A percentile compares a stretch with the other conserved stretches of the same genome.
These are phyloP conservation scores for Stephania yunnanensis DNA, from an alignment of 164 flowering plant genomes.

Conservation along the genomic window DNA sequence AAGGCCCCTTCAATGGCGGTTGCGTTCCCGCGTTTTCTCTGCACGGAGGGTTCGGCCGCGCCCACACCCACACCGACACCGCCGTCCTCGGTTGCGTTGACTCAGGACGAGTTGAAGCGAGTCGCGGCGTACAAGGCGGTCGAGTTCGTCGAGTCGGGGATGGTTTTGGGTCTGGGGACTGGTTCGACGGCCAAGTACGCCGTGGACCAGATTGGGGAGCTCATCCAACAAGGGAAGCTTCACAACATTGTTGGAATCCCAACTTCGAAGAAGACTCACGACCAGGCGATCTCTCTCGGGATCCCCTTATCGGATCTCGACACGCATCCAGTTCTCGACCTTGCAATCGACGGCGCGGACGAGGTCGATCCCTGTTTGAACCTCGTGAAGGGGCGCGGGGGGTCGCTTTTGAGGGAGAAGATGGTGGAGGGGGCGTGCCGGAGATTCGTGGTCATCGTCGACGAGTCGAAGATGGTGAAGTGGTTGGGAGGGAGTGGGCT, in stretches of 20 bases:
- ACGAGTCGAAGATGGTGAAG: slow-evolving; percentile 64
- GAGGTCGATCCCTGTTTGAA: slow-evolving; percentile 82
- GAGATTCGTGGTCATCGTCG: slow-evolving; percentile 73
- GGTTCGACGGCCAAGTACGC: slow-evolving; percentile 90
- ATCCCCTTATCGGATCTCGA: slow-evolving; percentile 82
- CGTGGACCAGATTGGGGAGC: slow-evolving; percentile 65
- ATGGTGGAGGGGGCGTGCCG: slow-evolving; percentile 72
- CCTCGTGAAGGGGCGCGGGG: slow-evolving; percentile 87
- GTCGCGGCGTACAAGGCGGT: slow-evolving; percentile 90
- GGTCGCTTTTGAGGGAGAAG: slow-evolving; percentile 81
- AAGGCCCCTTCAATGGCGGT: no score
- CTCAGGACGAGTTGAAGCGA: slow-evolving; percentile 77
- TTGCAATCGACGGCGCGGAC: slow-evolving; percentile 93
- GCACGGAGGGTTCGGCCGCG: slow-evolving; percentile 20
- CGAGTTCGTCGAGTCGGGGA: slow-evolving; percentile 81
- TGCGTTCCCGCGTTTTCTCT: slow-evolving; percentile 5
- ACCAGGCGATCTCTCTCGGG: slow-evolving; percentile 62
- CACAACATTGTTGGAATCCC: slow-evolving; percentile 73
- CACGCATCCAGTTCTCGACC: slow-evolving; percentile 62
- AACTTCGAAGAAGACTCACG: slow-evolving; percentile 69
- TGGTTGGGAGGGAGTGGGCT: slow-evolving; percentile 65
- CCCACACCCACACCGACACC: neutral
- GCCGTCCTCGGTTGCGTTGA: slow-evolving; percentile 27
- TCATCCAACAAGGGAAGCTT: slow-evolving; percentile 56
- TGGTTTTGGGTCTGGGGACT: slow-evolving; percentile 94